Percentiles rank a stretch among this genome's conserved stretches.
phyloP scores from a whole-genome alignment of 73 alveolate genomes.

The Breviolum minutum region DNA sequence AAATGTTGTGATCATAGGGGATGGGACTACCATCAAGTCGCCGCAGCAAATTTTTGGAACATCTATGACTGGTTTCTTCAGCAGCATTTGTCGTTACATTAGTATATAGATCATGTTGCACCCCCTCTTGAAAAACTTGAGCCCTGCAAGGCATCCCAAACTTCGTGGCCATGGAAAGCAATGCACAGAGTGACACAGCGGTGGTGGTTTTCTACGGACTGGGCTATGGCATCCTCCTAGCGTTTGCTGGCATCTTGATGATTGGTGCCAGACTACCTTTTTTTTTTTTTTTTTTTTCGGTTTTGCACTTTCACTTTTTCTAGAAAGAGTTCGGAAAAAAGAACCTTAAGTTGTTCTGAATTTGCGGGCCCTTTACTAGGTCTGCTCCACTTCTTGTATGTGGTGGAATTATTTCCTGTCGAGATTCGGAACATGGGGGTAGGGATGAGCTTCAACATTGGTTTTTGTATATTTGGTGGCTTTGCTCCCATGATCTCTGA shows the following conservation, averaged over 20 bases:
- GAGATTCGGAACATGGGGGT: constrained; percentile 70
- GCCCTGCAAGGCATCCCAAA: constrained; percentile 36
- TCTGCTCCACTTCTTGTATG: constrained; percentile 47
- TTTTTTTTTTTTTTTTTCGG: no score
- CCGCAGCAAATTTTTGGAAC: no score
- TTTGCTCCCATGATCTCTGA: constrained; percentile 40
- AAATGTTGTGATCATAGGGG: no score
- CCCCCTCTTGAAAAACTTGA: no score
- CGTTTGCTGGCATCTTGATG: background rate
- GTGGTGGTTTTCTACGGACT: background rate
- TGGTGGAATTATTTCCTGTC: constrained; percentile 74
- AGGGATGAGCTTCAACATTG: constrained; percentile 67
- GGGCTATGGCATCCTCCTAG: constrained; percentile 43
- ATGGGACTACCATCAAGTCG: no score
- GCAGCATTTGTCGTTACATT: background rate
- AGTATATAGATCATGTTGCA: background rate
- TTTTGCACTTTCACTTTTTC: no score
- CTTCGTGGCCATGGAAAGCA: constrained; percentile 47
- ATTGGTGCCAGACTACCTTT: no score
- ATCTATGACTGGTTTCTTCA: background rate
- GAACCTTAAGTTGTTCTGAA: no score
- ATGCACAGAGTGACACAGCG: background rate
- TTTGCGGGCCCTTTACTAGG: background rate
- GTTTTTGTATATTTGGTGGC: constrained; percentile 32
- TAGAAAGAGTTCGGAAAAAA: no score